Base-by-base conservation (phyloP, 2,329 filamentous ascomycete species). In the Erysiphe pulchra region DNA sequence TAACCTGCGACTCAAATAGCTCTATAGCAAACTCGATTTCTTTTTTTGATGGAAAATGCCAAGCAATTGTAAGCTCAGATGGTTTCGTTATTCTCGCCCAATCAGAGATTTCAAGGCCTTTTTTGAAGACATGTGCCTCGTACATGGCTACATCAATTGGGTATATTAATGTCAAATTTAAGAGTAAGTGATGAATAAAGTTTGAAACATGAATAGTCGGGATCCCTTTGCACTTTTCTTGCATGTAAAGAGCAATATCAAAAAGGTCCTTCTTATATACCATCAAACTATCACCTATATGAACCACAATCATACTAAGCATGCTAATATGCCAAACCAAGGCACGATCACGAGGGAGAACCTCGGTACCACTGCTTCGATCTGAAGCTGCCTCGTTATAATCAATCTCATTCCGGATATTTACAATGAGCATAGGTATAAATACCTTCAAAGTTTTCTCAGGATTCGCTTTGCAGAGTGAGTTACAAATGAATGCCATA, bases 401-500 rank as follows among this genome's bases (percentile, higher is more conserved):
- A 56, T 93, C 86, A 52, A 98, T 98, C 61, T 98, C 90, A 49
- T 84, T 92, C 50, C 86, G 81, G 52, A 98, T 98, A 47, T 83
- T 86, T 58, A 82, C 72, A 44, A 92, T 80, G 45, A 95, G 68
- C 65, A 93, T 84, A 1, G 90, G 90, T 31, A 98, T 70, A 46
- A 98, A 80, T 13, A 84, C 75, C 58, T 86, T 90, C 44, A 98
- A 67, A 0, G 90, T 85, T 64, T 94, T 94, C 58, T 87, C 77
- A 0, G 92, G 86, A 54, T 92, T 83, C 53, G 92, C 84, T 62
- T 95, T 95, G 68, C 90, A 93, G 20, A 98, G 69, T 0, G 84
- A 82, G 60, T 94, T 95, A 62, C 87, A 82, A 46, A 95, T 95
- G 70, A 93, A 98, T 1, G 92, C 90, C 80, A 98, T 94, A 8